Conservation (phyloP, 2,329 filamentous ascomycete species). For the Apiospora hydei region DNA sequence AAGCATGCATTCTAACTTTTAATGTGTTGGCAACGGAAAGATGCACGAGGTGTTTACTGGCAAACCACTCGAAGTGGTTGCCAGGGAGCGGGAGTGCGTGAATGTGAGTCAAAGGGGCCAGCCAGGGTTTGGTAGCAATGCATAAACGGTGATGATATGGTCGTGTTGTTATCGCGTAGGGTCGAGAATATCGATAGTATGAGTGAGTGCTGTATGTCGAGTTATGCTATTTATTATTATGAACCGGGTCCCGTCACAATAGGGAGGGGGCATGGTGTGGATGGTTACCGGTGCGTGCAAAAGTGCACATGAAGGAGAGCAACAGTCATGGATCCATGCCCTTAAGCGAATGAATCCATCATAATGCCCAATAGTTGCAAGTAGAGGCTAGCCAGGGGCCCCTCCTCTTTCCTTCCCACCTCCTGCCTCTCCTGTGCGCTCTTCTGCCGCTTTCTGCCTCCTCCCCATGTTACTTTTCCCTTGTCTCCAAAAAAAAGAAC, state of each 20-base stretch:
- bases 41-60: conserved; percentile 7
- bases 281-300: not conserved
- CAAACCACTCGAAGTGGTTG: conserved; percentile 10
- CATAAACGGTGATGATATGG: conserved; percentile 11
- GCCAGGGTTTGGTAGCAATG: conserved; percentile 14
- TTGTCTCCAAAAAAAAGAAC: not conserved
- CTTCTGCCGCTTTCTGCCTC: too few species aligned
- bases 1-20: conserved; percentile 13
- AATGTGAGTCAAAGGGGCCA: conserved; percentile 15
- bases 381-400: not conserved
- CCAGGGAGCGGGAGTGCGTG: not conserved
- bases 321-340: conserved; percentile 4
- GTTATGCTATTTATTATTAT: conserved; percentile 16
- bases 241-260: conserved; percentile 8
- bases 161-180: conserved; percentile 2
- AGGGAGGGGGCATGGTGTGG: not conserved
- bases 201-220: not conserved
- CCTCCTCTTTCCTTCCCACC: not conserved
- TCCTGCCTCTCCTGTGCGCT: not conserved
- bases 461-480: conserved; percentile 11
- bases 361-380: conserved; percentile 19
- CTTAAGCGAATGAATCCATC: conserved; percentile 10
- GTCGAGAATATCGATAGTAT: not conserved
- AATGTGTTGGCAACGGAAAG: not conserved
- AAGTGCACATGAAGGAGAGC: not conserved